Conservation (phyloP, 192 early-diverging fungal species). For the Geranomyces michiganensis region DNA sequence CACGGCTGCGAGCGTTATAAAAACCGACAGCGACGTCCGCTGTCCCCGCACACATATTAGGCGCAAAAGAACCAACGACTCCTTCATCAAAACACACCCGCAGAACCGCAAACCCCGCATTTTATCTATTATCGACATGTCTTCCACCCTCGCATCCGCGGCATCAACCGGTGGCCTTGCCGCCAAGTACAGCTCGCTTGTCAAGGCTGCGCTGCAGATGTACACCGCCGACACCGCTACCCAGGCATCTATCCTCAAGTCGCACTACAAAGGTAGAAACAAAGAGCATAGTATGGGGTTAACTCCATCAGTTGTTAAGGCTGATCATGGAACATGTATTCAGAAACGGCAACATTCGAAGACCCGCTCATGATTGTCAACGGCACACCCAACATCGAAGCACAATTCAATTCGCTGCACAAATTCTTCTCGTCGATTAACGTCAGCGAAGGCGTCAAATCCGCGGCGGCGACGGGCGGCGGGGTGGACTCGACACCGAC, state of each 20-base stretch:
- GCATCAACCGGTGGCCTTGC: not conserved
- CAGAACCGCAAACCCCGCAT: not conserved
- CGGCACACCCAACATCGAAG: slow-evolving; percentile 2
- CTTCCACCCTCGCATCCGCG: slow-evolving; percentile 13
- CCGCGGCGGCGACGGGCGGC: too few species aligned
- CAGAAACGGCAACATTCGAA: slow-evolving; percentile 12
- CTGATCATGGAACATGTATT: too few species aligned
- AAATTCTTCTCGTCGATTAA: slow-evolving; percentile 3
- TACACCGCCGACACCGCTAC: slow-evolving; percentile 16
- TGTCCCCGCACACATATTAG: too few species aligned
- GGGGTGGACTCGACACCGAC: not conserved
- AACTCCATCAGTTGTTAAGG: too few species aligned
- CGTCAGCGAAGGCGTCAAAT: not conserved
- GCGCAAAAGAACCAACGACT: too few species aligned
- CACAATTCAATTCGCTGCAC: slow-evolving; percentile 12
- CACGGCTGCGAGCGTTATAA: too few species aligned
- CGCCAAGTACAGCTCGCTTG: slow-evolving; percentile 9
- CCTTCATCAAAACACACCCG: not conserved
- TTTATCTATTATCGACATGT: too few species aligned
- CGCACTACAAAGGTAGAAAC: not conserved
- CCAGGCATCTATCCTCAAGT: slow-evolving; percentile 2
- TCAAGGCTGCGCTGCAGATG: slow-evolving; percentile 6
- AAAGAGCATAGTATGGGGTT: too few species aligned
- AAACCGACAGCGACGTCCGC: too few species aligned
- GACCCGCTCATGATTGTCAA: slow-evolving; percentile 23